Conservation (phyloP, 305 asterid species). For the Ajuga reptans region DNA sequence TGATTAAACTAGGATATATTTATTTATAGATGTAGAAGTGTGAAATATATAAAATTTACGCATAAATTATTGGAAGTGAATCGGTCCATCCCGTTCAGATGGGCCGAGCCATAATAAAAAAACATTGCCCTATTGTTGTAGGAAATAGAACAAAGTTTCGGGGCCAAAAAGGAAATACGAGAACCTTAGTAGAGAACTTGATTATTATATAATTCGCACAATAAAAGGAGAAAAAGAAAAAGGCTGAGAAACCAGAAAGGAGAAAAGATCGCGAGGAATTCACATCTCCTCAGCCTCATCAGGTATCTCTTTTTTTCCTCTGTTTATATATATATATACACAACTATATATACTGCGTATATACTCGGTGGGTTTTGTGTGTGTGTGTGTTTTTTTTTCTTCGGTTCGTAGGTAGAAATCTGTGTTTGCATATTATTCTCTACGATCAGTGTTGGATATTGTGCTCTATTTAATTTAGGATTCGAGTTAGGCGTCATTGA, state of each 20-base stretch:
- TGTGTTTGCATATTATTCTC: not conserved
- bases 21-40: no score
- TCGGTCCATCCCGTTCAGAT: no score
- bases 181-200: not conserved
- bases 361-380: not conserved
- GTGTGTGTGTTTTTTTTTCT: not conserved
- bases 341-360: not conserved
- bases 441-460: constrained; percentile 20
- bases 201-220: not conserved
- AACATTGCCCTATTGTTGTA: no score
- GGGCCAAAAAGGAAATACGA: not conserved
- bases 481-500: not conserved
- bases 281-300: constrained; percentile 22
- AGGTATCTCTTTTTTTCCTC: constrained; percentile 13
- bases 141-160: not conserved
- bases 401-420: not conserved
- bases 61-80: no score
- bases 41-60: no score
- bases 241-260: not conserved
- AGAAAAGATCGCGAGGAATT: constrained; percentile 25
- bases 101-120: no score
- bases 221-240: not conserved
- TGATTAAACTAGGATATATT: no score
- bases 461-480: constrained; percentile 1
- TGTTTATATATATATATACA: not conserved